Conservation (phyloP, 371 early-diverging fungal genomes). For the Mucor sp. region DNA sequence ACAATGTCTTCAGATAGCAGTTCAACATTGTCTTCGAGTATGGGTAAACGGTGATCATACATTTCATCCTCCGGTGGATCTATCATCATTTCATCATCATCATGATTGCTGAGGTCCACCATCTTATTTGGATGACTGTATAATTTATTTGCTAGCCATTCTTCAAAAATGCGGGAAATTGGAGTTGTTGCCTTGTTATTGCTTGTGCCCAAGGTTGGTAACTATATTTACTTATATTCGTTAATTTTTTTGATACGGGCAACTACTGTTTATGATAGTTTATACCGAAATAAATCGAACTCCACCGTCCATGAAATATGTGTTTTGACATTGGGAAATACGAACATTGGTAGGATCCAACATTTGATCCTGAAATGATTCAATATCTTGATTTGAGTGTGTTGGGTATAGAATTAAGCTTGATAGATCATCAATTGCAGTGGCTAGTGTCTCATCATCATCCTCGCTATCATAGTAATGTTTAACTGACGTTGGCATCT, state of each 20-base stretch:
- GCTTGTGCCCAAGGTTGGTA: slow-evolving; percentile 40
- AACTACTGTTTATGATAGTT: background rate
- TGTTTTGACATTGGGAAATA: slow-evolving; percentile 32
- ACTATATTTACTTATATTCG: slow-evolving; percentile 11
- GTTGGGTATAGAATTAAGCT: slow-evolving; percentile 23
- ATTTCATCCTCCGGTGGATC: slow-evolving; percentile 2
- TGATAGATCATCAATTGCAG: slow-evolving; percentile 26
- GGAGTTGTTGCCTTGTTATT: slow-evolving; percentile 37
- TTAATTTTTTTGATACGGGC: background rate
- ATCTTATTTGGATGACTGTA: slow-evolving; percentile 23
- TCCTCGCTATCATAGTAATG: slow-evolving; percentile 27
- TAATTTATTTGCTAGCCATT: slow-evolving; percentile 41
- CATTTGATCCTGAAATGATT: slow-evolving; percentile 26
- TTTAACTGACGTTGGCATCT: slow-evolving; percentile 6
- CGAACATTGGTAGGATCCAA: slow-evolving; percentile 27
- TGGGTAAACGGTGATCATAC: slow-evolving; percentile 30
- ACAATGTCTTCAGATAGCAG: slow-evolving; percentile 38
- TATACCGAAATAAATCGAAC: slow-evolving; percentile 44
- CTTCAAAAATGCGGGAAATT: slow-evolving; percentile 40
- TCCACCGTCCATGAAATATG: slow-evolving; percentile 44
- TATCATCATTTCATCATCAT: slow-evolving; percentile 13
- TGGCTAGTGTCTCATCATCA: slow-evolving; percentile 25
- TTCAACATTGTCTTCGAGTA: slow-evolving; percentile 41
- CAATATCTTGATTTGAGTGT: slow-evolving; percentile 6
- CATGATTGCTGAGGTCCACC: slow-evolving; percentile 8